Conservation (phyloP, 768 basidiomycete species). For the Termitomyces sp. region DNA sequence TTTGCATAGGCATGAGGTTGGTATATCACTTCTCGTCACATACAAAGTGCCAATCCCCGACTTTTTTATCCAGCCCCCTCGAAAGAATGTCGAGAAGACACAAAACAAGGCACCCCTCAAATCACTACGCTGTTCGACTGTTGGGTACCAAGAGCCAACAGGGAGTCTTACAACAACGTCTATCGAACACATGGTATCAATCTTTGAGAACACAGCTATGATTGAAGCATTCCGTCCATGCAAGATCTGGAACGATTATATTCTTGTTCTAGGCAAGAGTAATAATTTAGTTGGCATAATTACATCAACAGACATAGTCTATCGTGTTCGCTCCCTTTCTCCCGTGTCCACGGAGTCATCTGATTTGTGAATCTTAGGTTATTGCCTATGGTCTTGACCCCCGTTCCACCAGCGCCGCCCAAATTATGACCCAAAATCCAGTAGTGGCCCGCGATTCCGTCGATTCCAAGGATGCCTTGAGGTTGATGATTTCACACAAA, state of each 20-base stretch:
- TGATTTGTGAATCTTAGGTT: neutral
- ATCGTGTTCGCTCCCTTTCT: neutral
- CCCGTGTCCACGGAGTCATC: neutral
- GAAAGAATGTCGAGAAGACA: neutral
- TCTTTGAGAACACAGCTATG: neutral
- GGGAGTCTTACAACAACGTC: neutral
- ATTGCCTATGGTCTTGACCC: slow-evolving; percentile 6
- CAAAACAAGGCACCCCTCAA: neutral
- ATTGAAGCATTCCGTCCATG: neutral
- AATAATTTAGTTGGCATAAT: neutral
- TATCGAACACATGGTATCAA: neutral
- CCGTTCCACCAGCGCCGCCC: neutral
- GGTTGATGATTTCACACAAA: slow-evolving; percentile 2
- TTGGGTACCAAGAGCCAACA: neutral
- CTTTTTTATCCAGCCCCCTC: neutral
- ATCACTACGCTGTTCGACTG: neutral
- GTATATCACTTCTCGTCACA: neutral
- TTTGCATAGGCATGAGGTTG: neutral
- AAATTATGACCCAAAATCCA: slow-evolving; percentile 6
- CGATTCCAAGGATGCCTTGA: neutral
- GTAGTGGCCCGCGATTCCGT: neutral
- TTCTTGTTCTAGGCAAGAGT: neutral
- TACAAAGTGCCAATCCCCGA: neutral
- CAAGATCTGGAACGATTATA: neutral
- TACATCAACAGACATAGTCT: slow-evolving; percentile 3